Base-by-base conservation (phyloP, 257 asterid species). In the Plantago major region DNA sequence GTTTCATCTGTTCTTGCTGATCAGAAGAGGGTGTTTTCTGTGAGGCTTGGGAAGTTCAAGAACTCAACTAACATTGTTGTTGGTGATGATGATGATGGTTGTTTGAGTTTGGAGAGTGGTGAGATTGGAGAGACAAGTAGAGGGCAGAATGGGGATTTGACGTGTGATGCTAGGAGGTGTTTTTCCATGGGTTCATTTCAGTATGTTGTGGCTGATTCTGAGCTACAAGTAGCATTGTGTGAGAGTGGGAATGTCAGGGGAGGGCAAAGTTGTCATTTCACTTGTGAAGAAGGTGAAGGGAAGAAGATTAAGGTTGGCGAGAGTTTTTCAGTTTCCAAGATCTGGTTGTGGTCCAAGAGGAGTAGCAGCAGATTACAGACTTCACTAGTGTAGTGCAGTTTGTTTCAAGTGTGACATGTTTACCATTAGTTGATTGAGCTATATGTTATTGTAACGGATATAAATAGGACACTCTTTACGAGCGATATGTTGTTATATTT, bases 291-390 rank as follows among this genome's bases (percentile, higher is more conserved):
- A 14, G 96, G 62, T 59, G 55, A 47, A 52, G 75, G 81, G 65
- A 93, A 93, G 88, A 93, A 58, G 63, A 82, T 92, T 68, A 81
- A 77, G 73, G 69, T 66, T 28, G 77, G 94, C 68, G 99, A 93
- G 67, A 93, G 99, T 81, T 89, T 89, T 76, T 89, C 97, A 65
- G 89, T 89, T 74, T 93, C 99, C 67, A 93, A 93, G 82, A 91
- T 89, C 13, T 93, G 99, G 99, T 58, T 79, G 38, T 93, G 99
- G 97, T 83, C 97, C 75, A 93, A 83, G 79, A 85, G 87, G 73
- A 90, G 84, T 75, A 85, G 85, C 71, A 92, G 84, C 74, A 86
- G 79, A 73, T 73, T 79, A 65, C 72, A 76, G 44, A 71, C 59
- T 71, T 78, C 83, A 57, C 67, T 69, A 67, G 70, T 33, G 40